Percentiles rank a stretch among this genome's conserved stretches.
Evolutionary conservation across 2,329 filamentous ascomycete genomes (phyloP).

Genomic region (Calonectria honghensis): DNA sequence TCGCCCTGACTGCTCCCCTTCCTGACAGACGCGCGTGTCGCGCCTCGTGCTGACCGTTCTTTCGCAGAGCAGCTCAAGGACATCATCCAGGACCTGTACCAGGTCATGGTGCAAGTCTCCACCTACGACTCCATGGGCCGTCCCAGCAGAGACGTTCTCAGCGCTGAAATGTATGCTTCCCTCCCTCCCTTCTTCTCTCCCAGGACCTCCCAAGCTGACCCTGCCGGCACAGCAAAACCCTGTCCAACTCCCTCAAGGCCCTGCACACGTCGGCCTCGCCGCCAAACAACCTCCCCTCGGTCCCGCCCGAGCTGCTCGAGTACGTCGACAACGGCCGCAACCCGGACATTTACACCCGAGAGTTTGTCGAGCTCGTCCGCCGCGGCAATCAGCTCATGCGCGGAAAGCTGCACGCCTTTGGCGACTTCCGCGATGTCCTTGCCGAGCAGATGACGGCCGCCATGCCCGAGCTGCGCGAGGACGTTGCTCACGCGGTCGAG

Average conservation of each 20-base stretch:
- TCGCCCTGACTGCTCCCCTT: no score
- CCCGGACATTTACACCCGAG: conserved; percentile 83
- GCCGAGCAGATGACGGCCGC: conserved; percentile 74
- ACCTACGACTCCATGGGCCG: conserved; percentile 74
- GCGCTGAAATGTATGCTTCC: conserved; percentile 67
- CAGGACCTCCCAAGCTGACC: conserved; percentile 38
- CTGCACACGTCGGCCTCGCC: conserved; percentile 64
- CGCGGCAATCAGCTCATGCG: conserved; percentile 80
- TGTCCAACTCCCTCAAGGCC: conserved; percentile 62
- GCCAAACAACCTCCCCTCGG: conserved; percentile 67
- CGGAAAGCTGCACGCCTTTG: conserved; percentile 79
- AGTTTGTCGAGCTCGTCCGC: conserved; percentile 82
- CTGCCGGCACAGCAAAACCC: conserved; percentile 59
- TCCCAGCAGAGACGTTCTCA: conserved; percentile 74
- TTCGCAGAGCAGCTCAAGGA: conserved; percentile 74
- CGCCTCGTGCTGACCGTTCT: conserved; percentile 38
- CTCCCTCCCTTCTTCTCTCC: neutral
- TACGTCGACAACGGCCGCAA: conserved; percentile 84
- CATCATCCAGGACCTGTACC: conserved; percentile 78
- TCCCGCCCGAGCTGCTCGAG: conserved; percentile 78
- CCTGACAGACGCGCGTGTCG: neutral
- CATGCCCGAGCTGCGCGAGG: conserved; percentile 75
- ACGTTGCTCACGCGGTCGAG: conserved; percentile 71
- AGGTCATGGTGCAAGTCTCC: conserved; percentile 77
- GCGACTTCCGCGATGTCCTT: conserved; percentile 76